Percentiles rank a stretch among this genome's conserved stretches.
phyloP scores from a whole-genome alignment of 768 basidiomycete genomes.

The Russula sp. region DNA sequence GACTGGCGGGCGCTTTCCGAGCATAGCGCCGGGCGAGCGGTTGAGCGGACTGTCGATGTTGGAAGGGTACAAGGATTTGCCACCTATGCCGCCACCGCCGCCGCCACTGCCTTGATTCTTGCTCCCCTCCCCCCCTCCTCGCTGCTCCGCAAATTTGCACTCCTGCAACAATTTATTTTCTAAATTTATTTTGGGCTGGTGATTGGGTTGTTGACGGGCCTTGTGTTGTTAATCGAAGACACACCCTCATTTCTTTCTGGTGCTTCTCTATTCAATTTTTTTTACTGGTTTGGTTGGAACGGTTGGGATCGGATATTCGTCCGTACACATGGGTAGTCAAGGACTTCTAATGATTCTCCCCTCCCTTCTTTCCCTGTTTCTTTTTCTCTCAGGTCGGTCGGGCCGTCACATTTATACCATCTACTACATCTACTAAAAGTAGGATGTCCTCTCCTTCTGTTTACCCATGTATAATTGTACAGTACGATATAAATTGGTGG shows the following conservation, averaged over 20 bases:
- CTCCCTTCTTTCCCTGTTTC: background rate
- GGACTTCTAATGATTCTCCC: no score
- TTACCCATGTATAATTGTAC: background rate
- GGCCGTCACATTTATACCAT: slow-evolving; percentile 2
- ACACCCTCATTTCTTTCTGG: background rate
- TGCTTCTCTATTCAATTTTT: background rate
- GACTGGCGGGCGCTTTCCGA: slow-evolving; percentile 11
- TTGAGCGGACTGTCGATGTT: slow-evolving; percentile 1
- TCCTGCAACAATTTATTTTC: background rate
- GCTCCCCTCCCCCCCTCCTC: background rate
- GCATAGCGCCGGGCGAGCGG: slow-evolving; percentile 9
- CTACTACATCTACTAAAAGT: background rate
- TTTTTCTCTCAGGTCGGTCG: background rate
- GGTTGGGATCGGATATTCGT: background rate
- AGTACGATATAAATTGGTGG: background rate
- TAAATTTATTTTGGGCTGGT: background rate
- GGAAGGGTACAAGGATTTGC: background rate
- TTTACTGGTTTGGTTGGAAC: background rate
- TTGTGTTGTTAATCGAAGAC: background rate
- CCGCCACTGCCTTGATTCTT: background rate
- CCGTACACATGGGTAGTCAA: no score
- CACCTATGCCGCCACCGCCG: background rate
- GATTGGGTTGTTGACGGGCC: background rate
- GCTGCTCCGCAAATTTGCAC: background rate
- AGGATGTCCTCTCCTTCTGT: background rate